Conservation (phyloP, 2,329 filamentous ascomycete genomes). For the Aspergillus chevalieri region DNA sequence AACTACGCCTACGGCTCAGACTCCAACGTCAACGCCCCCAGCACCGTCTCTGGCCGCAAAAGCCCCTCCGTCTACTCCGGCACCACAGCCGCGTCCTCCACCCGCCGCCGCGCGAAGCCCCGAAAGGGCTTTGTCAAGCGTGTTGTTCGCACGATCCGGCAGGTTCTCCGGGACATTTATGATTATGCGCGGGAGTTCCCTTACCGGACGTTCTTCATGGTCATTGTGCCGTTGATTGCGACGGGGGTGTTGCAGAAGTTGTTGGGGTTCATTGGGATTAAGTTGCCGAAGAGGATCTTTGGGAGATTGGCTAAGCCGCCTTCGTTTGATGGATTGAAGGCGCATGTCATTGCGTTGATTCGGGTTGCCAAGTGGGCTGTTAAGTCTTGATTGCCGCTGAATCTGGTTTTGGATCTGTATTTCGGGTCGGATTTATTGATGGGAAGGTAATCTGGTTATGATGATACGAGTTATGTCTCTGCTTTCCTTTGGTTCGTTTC, state of each 20-base stretch:
- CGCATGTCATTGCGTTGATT: conserved; percentile 27
- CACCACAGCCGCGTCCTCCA: conserved; percentile 42
- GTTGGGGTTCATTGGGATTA: conserved; percentile 71
- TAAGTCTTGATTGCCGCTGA: conserved; percentile 8
- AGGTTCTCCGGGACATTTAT: conserved; percentile 71
- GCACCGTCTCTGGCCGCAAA: conserved; percentile 20
- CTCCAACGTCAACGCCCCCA: background rate
- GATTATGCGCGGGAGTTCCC: conserved; percentile 79
- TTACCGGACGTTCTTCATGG: conserved; percentile 77
- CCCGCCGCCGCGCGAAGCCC: conserved; percentile 72
- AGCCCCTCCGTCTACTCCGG: conserved; percentile 49
- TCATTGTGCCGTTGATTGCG: conserved; percentile 80
- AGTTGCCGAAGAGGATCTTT: conserved; percentile 58
- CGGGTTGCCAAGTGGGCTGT: conserved; percentile 32
- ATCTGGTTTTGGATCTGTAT: background rate
- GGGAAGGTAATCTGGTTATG: background rate
- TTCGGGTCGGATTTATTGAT: no score
- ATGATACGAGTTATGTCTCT: background rate
- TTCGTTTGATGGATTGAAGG: conserved; percentile 20
- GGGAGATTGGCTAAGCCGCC: conserved; percentile 30
- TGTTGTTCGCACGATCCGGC: conserved; percentile 67
- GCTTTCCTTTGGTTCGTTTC: background rate
- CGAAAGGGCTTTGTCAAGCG: conserved; percentile 71
- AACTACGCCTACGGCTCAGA: no score
- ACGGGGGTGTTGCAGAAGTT: conserved; percentile 75